phyloP scores from a whole-genome alignment of 768 basidiomycete genomes.

The Cubamyces sp. region DNA sequence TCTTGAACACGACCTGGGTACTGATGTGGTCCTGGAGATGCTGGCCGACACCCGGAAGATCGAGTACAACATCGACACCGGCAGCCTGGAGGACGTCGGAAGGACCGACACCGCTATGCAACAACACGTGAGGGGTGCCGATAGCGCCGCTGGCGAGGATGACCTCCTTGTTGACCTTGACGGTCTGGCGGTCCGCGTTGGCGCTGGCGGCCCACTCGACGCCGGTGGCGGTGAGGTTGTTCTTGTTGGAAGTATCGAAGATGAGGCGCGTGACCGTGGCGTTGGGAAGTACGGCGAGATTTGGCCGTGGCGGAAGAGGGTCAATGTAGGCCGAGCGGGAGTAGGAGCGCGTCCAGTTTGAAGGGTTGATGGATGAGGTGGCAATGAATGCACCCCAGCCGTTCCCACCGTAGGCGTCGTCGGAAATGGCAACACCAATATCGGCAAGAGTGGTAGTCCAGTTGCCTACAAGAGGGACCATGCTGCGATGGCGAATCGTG shows the following conservation, averaged over 20 bases:
- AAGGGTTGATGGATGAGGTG: constrained; percentile 61
- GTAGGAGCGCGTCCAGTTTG: constrained; percentile 68
- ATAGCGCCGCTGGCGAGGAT: constrained; percentile 53
- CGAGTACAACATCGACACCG: constrained; percentile 47
- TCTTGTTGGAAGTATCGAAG: constrained; percentile 39
- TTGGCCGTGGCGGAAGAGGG: constrained; percentile 60
- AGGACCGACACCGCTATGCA: constrained; percentile 64
- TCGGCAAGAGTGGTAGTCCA: constrained; percentile 57
- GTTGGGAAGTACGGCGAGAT: constrained; percentile 65
- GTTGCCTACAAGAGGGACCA: constrained; percentile 52
- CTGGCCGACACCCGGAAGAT: constrained; percentile 64
- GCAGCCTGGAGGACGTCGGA: constrained; percentile 51
- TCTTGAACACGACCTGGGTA: constrained; percentile 43
- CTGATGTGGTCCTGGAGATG: constrained; percentile 60
- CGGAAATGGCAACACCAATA: constrained; percentile 45
- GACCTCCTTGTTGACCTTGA: constrained; percentile 65
- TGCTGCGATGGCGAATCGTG: constrained; percentile 36
- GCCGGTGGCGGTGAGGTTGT: constrained; percentile 45
- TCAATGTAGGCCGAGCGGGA: constrained; percentile 70
- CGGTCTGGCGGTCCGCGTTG: constrained; percentile 40
- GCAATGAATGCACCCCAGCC: constrained; percentile 58
- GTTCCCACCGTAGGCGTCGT: constrained; percentile 51
- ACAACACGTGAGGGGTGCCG: constrained; percentile 57
- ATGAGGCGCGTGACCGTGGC: constrained; percentile 61
- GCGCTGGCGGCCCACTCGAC: constrained; percentile 52